These are phyloP conservation scores for Cyamopsis tetragonoloba DNA, from an alignment of 306 rosid genomes.

Conservation along the genomic window DNA sequence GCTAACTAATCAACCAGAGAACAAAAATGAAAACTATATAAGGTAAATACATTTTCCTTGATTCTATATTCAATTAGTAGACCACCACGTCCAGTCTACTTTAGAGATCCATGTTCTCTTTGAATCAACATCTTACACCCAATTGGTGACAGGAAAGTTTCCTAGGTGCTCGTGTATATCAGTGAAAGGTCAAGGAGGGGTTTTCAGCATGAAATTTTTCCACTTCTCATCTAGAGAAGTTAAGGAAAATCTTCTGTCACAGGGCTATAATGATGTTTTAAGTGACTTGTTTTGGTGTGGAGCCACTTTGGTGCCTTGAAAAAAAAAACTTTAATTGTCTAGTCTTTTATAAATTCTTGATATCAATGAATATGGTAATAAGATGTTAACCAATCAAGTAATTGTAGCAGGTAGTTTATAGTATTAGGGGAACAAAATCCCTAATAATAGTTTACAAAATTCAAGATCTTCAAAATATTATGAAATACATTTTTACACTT, in stretches of 20 bases:
- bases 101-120: not conserved
- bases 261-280: not conserved
- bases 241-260: not conserved
- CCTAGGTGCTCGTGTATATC: not conserved
- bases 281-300: not conserved
- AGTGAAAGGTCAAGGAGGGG: not conserved
- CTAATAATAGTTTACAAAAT: constrained; percentile 4
- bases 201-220: not conserved
- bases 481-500: not conserved
- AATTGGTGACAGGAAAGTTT: constrained; percentile 5
- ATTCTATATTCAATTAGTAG: not conserved
- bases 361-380: not conserved
- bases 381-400: not conserved
- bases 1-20: constrained; percentile 7
- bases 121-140: constrained; percentile 3
- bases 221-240: constrained; percentile 1
- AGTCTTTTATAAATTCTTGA: not conserved
- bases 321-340: not conserved
- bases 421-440: not conserved
- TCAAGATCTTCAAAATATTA: not conserved
- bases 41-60: not conserved
- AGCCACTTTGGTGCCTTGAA: not conserved
- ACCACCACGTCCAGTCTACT: not conserved
- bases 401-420: not conserved
- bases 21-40: not conserved